Evolutionary conservation across 2,329 filamentous ascomycete species (phyloP).

Genomic region (Exophiala bonariae): DNA sequence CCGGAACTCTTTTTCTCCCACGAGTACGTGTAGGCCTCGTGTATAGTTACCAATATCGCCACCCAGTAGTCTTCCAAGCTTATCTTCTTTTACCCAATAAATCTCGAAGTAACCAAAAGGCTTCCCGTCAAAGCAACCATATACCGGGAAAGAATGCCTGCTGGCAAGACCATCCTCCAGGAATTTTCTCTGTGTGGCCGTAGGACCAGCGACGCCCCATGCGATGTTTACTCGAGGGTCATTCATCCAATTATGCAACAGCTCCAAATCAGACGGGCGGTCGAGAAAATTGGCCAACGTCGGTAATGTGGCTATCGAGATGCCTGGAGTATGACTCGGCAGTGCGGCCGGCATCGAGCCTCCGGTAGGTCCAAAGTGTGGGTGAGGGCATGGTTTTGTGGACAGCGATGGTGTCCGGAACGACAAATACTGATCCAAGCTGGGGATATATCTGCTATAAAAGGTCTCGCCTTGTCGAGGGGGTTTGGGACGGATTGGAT

Average conservation of each 20-base stretch:
- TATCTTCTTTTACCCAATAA: conserved; percentile 97
- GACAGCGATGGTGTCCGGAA: conserved; percentile 81
- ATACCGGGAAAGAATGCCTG: conserved; percentile 81
- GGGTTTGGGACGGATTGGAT: conserved; percentile 84
- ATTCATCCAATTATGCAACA: conserved; percentile 87
- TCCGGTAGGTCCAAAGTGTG: conserved; percentile 62
- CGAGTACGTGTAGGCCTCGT: conserved; percentile 80
- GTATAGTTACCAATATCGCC: conserved; percentile 75
- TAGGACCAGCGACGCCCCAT: conserved; percentile 70
- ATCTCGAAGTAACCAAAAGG: conserved; percentile 98
- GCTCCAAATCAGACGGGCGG: conserved; percentile 61
- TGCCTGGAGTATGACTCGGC: conserved; percentile 22
- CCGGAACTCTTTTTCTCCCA: conserved; percentile 90
- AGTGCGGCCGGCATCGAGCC: conserved; percentile 25
- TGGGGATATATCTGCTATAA: conserved; percentile 84
- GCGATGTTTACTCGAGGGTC: conserved; percentile 79
- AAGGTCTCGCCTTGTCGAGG: conserved; percentile 88
- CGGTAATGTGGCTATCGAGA: conserved; percentile 31
- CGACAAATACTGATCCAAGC: conserved; percentile 78
- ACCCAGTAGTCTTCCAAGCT: conserved; percentile 67
- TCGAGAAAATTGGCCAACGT: conserved; percentile 43
- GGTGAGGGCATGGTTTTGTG: conserved; percentile 55
- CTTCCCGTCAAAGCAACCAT: conserved; percentile 90
- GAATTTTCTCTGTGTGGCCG: conserved; percentile 64
- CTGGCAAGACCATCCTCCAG: conserved; percentile 65